These are phyloP conservation scores for Rhizophagus prolifer DNA, from an alignment of 192 early-diverging fungal genomes.

Conservation along the genomic window DNA sequence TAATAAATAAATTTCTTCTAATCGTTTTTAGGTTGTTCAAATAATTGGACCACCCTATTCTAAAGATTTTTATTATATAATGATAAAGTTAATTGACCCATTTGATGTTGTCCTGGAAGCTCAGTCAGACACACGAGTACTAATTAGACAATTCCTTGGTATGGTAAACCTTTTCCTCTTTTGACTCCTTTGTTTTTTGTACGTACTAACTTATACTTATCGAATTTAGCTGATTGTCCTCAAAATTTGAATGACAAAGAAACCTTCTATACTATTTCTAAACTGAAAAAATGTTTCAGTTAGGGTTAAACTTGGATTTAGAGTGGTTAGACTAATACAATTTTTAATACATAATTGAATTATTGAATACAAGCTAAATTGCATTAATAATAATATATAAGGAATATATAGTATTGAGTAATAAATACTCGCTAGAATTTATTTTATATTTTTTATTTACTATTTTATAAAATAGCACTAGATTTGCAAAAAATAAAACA, in stretches of 20 bases:
- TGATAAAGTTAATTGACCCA: slow-evolving; percentile 17
- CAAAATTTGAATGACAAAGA: background rate
- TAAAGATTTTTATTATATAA: slow-evolving; percentile 4
- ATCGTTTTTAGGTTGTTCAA: background rate
- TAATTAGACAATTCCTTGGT: slow-evolving; percentile 20
- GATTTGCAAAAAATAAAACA: too few relatives aligned
- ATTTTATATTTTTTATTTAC: too few relatives aligned
- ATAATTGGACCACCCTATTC: slow-evolving; percentile 6
- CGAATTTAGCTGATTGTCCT: background rate
- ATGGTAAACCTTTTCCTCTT: background rate
- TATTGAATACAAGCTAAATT: too few relatives aligned
- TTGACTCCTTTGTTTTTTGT: background rate
- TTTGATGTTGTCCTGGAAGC: background rate
- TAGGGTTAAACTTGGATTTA: too few relatives aligned
- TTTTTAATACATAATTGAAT: too few relatives aligned
- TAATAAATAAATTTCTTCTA: background rate
- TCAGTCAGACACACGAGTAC: background rate
- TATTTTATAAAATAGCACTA: too few relatives aligned
- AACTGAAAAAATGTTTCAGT: too few relatives aligned
- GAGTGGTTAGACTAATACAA: too few relatives aligned
- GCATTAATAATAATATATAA: too few relatives aligned
- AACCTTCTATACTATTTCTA: too few relatives aligned
- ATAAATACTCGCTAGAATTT: too few relatives aligned
- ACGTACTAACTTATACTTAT: background rate
- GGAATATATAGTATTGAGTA: too few relatives aligned